phyloP scores from a whole-genome alignment of 1,284 basidiomycete species.

The Leccinum griseonigrum region DNA sequence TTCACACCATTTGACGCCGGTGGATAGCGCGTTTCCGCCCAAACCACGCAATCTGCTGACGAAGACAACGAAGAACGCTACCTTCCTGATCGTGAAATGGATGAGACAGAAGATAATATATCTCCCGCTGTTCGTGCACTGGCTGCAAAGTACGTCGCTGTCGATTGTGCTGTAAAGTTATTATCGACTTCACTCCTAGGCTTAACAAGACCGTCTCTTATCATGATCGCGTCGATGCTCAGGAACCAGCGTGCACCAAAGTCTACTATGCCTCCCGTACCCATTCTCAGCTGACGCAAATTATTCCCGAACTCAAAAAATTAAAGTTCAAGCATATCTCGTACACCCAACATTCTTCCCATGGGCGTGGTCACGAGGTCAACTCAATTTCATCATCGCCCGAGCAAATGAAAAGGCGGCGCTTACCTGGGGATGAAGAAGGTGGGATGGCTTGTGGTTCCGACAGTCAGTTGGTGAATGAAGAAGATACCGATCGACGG shows the following conservation, averaged over 20 bases:
- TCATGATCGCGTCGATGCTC: constrained; percentile 24
- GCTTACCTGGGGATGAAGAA: constrained; percentile 24
- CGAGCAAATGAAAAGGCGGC: constrained; percentile 21
- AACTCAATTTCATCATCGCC: constrained; percentile 1
- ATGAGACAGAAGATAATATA: constrained; percentile 56
- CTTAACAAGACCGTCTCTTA: constrained; percentile 10
- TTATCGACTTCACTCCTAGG: constrained; percentile 8
- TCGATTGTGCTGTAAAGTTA: not conserved
- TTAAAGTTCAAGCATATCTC: constrained; percentile 45
- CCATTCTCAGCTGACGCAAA: constrained; percentile 92
- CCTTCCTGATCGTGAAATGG: constrained; percentile 53
- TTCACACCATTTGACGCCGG: constrained; percentile 11
- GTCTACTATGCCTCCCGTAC: constrained; percentile 95
- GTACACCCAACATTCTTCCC: constrained; percentile 1
- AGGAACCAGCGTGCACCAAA: constrained; percentile 68
- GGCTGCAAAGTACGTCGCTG: constrained; percentile 65
- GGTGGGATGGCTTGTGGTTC: not conserved
- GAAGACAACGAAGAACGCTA: constrained; percentile 52
- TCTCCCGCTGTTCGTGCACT: constrained; percentile 79
- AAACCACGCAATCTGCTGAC: constrained; percentile 9
- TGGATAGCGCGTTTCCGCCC: constrained; percentile 22
- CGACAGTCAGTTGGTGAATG: not conserved
- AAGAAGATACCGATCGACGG: constrained; percentile 21
- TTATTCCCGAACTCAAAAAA: constrained; percentile 83
- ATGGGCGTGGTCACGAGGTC: constrained; percentile 11